Evolutionary conservation across 2,329 filamentous ascomycete species (phyloP).

Genomic region (Botrytis sinoallii): DNA sequence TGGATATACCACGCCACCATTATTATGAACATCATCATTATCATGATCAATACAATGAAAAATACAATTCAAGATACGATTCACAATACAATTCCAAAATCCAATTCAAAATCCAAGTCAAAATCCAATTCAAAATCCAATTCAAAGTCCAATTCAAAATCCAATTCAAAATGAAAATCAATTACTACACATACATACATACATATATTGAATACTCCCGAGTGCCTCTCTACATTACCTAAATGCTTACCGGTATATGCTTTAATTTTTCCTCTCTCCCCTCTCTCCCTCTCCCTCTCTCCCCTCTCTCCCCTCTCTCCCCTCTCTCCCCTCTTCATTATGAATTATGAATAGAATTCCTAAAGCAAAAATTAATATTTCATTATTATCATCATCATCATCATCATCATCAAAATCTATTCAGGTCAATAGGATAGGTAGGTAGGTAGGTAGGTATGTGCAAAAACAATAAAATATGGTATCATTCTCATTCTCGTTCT

Average conservation of each 20-base stretch:
- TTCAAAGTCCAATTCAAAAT: too few relatives aligned
- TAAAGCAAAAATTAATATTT: neutral
- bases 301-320: too few relatives aligned
- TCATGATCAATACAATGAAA: too few relatives aligned
- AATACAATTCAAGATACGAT: too few relatives aligned
- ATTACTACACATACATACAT: neutral
- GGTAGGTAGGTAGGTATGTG: neutral
- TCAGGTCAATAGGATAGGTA: neutral
- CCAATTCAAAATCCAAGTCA: too few relatives aligned
- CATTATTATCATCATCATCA: neutral
- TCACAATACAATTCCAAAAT: too few relatives aligned
- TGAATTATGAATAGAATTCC: rapidly evolving
- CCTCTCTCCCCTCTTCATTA: too few relatives aligned
- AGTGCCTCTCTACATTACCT: too few relatives aligned
- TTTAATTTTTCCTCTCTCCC: neutral
- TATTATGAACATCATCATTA: neutral
- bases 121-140: too few relatives aligned
- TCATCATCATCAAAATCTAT: neutral
- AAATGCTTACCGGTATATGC: neutral
- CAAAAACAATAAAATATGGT: neutral
- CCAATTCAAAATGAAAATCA: neutral
- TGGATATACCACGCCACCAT: neutral
- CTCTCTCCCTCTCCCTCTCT: too few relatives aligned
- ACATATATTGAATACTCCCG: too few relatives aligned
- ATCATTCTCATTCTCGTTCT: neutral